These are phyloP conservation scores for Quercus berberidifolia DNA, from an alignment of 306 rosid genomes.

Conservation along the genomic window DNA sequence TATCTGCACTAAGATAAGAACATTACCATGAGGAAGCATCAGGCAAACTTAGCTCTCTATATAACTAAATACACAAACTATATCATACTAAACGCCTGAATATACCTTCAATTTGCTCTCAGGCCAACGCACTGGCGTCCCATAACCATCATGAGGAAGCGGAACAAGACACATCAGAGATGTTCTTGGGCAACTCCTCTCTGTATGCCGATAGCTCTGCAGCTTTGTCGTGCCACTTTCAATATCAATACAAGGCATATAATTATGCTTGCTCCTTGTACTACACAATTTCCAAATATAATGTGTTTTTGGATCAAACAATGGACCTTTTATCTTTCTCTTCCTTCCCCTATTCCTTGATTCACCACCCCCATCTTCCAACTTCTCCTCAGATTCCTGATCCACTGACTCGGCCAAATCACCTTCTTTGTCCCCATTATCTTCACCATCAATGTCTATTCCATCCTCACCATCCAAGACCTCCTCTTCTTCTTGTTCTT, in stretches of 20 bases:
- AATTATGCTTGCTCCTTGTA: constrained; percentile 83
- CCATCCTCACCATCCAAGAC: constrained; percentile 43
- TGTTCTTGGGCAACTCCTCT: constrained; percentile 83
- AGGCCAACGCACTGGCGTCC: constrained; percentile 66
- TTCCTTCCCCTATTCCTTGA: constrained; percentile 28
- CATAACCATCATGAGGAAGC: constrained; percentile 69
- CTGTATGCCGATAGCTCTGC: constrained; percentile 74
- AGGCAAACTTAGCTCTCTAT: constrained; percentile 7
- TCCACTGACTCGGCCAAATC: constrained; percentile 44
- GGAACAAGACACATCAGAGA: constrained; percentile 81
- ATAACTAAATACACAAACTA: constrained; percentile 3
- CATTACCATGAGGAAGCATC: constrained; percentile 27
- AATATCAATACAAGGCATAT: constrained; percentile 86
- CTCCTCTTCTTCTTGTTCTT: constrained; percentile 42
- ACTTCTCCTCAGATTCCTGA: constrained; percentile 47
- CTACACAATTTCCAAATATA: constrained; percentile 77
- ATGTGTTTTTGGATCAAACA: constrained; percentile 71
- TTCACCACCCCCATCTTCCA: constrained; percentile 41
- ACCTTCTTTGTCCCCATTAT: constrained; percentile 31
- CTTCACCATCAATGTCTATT: constrained; percentile 34
- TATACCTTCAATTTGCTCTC: constrained; percentile 80
- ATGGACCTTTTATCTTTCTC: constrained; percentile 59
- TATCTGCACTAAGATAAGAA: constrained; percentile 61
- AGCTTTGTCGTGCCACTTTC: constrained; percentile 59
- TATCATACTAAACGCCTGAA: neutral